Percentiles rank a stretch among this genome's conserved stretches.
These are phyloP conservation scores for Trichoderma sp. DNA, from an alignment of 2,329 filamentous ascomycete species.

Conservation along the genomic window DNA sequence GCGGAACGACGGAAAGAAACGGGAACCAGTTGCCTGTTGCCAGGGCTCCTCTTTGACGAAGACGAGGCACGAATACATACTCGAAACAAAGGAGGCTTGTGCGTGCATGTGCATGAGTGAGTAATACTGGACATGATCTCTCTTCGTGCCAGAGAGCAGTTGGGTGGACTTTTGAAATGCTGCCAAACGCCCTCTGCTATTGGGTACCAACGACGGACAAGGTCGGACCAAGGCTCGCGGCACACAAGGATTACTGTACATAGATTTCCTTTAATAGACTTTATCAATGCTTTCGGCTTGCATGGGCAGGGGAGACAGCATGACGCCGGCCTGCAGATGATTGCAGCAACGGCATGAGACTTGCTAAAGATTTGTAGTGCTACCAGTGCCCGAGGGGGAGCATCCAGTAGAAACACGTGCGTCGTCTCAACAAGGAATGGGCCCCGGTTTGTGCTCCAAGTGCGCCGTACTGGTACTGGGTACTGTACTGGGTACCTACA, in stretches of 20 bases:
- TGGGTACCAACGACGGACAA: constrained; percentile 13
- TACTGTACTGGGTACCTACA: neutral
- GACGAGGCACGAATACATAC: neutral
- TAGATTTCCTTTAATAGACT: neutral
- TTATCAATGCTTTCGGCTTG: neutral
- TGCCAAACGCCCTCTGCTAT: neutral
- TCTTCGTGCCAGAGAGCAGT: neutral
- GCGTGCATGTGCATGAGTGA: neutral
- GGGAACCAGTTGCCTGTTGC: too few relatives aligned
- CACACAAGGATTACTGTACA: neutral
- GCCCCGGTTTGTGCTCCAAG: neutral
- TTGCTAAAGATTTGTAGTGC: neutral
- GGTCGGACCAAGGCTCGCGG: neutral
- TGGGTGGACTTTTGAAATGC: neutral
- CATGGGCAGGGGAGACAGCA: neutral
- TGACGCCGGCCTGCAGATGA: neutral
- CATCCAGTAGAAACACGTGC: constrained; percentile 3
- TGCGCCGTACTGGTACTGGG: neutral
- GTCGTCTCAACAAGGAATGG: neutral
- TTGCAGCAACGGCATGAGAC: neutral
- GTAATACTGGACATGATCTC: neutral
- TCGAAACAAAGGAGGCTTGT: neutral
- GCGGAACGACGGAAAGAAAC: neutral
- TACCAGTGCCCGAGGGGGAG: neutral
- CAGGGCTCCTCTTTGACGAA: neutral